A percentile compares a stretch with the other conserved stretches of the same genome.
Evolutionary conservation across 1,284 basidiomycete species (phyloP).

Genomic region (Microbotryomycetes sp.): DNA sequence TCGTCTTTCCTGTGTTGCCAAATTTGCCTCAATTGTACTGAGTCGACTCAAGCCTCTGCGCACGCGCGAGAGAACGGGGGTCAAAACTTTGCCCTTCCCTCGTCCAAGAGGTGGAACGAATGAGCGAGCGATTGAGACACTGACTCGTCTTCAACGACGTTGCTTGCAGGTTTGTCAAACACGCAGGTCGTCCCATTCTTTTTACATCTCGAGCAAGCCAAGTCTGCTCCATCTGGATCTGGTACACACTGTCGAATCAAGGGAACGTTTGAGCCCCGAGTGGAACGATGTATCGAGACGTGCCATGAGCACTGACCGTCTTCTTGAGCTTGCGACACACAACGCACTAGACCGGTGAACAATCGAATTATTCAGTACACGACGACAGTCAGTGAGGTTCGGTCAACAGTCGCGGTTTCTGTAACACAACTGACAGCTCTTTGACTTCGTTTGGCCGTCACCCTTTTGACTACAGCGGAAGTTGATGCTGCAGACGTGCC

Average conservation of each 20-base stretch:
- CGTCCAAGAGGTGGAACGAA: neutral
- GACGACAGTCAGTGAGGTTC: too few relatives aligned
- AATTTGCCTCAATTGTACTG: slow-evolving; percentile 7
- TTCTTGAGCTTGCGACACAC: slow-evolving; percentile 7
- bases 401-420: too few relatives aligned
- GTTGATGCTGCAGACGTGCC: too few relatives aligned
- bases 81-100: neutral
- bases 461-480: too few relatives aligned
- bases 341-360: slow-evolving; percentile 1
- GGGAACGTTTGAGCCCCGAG: neutral
- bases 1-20: slow-evolving; percentile 14
- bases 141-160: slow-evolving; percentile 13
- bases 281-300: neutral
- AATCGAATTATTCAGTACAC: neutral
- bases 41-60: slow-evolving; percentile 9
- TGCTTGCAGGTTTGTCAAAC: slow-evolving; percentile 8
- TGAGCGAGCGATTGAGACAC: neutral
- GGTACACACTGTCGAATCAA: slow-evolving; percentile 2
- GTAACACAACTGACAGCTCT: too few relatives aligned
- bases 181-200: slow-evolving; percentile 1
- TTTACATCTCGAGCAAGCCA: slow-evolving; percentile 8
- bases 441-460: too few relatives aligned
- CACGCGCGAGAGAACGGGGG: neutral
- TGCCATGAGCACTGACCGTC: neutral
- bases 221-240: neutral